These are phyloP conservation scores for Crithidia expoeki DNA, from an alignment of 208 protist species.

Conservation along the genomic window DNA sequence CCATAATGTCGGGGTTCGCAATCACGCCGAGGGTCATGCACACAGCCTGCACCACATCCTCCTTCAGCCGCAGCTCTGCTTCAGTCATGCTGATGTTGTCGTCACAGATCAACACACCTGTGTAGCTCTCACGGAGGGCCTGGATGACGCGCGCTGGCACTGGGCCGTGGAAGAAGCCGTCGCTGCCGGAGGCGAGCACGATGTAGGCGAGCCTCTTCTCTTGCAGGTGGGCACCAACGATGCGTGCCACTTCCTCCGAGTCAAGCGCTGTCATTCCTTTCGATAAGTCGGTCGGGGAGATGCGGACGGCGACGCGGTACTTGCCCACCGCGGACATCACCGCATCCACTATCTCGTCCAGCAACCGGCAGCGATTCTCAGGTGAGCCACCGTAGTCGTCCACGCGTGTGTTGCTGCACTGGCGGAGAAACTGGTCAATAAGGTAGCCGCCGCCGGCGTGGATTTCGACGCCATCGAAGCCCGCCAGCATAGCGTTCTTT, in stretches of 20 bases:
- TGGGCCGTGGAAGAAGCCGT: constrained; percentile 40
- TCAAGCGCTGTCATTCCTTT: constrained; percentile 39
- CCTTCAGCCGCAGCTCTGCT: constrained; percentile 46
- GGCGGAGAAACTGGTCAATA: constrained; percentile 79
- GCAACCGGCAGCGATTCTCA: constrained; percentile 72
- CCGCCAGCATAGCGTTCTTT: constrained; percentile 65
- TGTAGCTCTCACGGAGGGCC: constrained; percentile 45
- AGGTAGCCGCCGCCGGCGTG: constrained; percentile 92
- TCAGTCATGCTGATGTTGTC: constrained; percentile 42
- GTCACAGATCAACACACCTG: constrained; percentile 48
- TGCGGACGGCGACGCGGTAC: constrained; percentile 53
- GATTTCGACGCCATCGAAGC: constrained; percentile 92
- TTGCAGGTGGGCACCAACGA: constrained; percentile 12
- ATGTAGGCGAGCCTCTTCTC: constrained; percentile 36
- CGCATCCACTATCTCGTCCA: constrained; percentile 76
- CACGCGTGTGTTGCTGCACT: constrained; percentile 69
- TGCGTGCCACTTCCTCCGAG: constrained; percentile 44
- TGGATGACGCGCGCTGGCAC: constrained; percentile 44
- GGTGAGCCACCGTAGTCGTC: constrained; percentile 89
- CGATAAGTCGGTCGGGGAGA: constrained; percentile 59
- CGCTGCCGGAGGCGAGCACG: constrained; percentile 19
- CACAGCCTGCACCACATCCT: constrained; percentile 50
- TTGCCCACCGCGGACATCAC: constrained; percentile 43
- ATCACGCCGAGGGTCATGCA: constrained; percentile 69
- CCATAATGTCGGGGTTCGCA: constrained; percentile 75